Conservation (phyloP, 805 yeast genomes). For the Cyberlindnera suaveolens region DNA sequence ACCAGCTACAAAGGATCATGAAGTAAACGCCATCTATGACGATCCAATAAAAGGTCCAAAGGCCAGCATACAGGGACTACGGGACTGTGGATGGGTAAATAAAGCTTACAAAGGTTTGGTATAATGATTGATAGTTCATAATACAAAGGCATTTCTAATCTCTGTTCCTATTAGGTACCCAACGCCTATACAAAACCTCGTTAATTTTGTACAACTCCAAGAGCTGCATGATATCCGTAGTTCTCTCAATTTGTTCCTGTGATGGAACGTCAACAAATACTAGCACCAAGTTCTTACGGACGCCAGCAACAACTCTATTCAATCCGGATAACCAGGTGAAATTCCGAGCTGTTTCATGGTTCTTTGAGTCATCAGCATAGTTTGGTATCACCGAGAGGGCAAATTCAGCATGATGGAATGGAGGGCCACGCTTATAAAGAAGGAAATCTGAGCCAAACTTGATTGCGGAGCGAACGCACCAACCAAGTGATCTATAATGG, state of each 20-base stretch:
- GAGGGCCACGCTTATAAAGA: conserved; percentile 88
- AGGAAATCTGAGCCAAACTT: conserved; percentile 88
- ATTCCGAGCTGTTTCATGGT: conserved; percentile 24
- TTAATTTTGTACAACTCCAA: conserved; percentile 44
- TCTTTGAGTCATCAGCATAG: conserved; percentile 26
- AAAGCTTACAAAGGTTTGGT: conserved; percentile 60
- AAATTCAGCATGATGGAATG: conserved; percentile 89
- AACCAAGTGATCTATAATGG: conserved; percentile 81
- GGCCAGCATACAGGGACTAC: conserved; percentile 39
- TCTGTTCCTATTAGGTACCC: conserved; percentile 82
- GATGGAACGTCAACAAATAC: conserved; percentile 57
- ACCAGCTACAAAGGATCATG: conserved; percentile 48
- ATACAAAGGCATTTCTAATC: conserved; percentile 36
- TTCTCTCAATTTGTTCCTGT: conserved; percentile 25
- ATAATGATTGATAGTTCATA: conserved; percentile 14
- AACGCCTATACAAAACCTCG: conserved; percentile 68
- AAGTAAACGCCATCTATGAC: conserved; percentile 29
- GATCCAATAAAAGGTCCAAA: conserved; percentile 44
- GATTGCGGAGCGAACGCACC: conserved; percentile 91
- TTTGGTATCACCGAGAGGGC: conserved; percentile 50
- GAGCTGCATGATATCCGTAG: conserved; percentile 26
- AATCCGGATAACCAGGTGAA: conserved; percentile 63
- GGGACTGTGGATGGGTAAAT: conserved; percentile 84
- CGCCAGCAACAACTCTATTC: conserved; percentile 82
- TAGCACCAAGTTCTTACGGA: conserved; percentile 69